Evolutionary conservation across 495 filamentous ascomycete species (phyloP).

Genomic region (Penicillium waksmanii): DNA sequence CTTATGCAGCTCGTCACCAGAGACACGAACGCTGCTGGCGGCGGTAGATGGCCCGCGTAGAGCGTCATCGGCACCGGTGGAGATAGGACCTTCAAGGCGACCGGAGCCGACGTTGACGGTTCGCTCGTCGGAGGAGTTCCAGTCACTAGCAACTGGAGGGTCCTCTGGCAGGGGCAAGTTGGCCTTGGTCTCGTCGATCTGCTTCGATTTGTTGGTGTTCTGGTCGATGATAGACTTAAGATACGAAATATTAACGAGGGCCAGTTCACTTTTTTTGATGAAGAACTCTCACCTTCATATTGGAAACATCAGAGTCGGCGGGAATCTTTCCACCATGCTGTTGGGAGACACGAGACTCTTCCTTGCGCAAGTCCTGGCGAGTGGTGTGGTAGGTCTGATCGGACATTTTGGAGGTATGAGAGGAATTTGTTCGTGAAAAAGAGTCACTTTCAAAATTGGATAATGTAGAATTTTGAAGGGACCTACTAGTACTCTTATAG

Average conservation of each 20-base stretch:
- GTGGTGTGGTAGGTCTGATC: conserved; percentile 56
- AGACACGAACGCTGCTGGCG: conserved; percentile 58
- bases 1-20: conserved; percentile 45
- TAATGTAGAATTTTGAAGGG: background rate
- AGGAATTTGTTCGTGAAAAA: background rate
- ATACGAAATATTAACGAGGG: conserved; percentile 5
- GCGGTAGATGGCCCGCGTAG: conserved; percentile 67
- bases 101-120: conserved; percentile 72
- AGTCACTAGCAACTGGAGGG: conserved; percentile 73
- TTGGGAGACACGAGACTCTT: conserved; percentile 49
- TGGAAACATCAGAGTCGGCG: conserved; percentile 50
- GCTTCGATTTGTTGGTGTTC: conserved; percentile 57
- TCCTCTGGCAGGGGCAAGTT: conserved; percentile 81
- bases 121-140: conserved; percentile 69
- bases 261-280: background rate
- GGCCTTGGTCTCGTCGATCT: conserved; percentile 66
- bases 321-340: conserved; percentile 46
- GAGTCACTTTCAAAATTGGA: background rate
- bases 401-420: conserved; percentile 43
- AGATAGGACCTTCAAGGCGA: conserved; percentile 53
- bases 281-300: conserved; percentile 43
- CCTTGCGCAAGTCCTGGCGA: conserved; percentile 54
- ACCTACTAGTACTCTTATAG: background rate
- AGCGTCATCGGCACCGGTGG: conserved; percentile 56
- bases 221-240: conserved; percentile 54